Conservation (phyloP, 2,329 filamentous ascomycete species). For the Colletotrichum sp. region DNA sequence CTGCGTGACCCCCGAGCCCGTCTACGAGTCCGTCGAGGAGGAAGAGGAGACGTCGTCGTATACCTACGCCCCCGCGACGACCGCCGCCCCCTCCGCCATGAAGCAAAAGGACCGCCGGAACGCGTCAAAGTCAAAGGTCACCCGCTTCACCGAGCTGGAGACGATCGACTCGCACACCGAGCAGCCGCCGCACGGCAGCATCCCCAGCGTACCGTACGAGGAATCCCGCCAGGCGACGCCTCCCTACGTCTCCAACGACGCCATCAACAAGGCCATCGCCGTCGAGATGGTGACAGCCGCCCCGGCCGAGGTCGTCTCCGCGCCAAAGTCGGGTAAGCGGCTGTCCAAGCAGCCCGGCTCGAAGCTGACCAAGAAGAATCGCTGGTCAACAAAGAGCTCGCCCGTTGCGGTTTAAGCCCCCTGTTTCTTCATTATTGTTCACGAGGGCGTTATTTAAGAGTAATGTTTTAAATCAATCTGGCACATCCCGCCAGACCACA, state of each 20-base stretch:
- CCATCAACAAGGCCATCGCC: slow-evolving; percentile 23
- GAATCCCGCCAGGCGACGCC: slow-evolving; percentile 7
- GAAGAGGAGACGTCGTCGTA: neutral
- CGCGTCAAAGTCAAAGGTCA: slow-evolving; percentile 25
- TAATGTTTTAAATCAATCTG: neutral
- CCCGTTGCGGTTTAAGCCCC: slow-evolving; percentile 29
- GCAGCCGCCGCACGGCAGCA: neutral
- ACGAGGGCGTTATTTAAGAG: neutral
- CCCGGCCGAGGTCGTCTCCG: neutral
- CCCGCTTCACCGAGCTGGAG: slow-evolving; percentile 34
- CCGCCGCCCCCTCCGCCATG: neutral
- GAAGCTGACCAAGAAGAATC: slow-evolving; percentile 34
- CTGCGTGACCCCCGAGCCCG: slow-evolving; percentile 15
- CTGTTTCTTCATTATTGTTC: neutral
- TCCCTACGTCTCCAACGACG: slow-evolving; percentile 18
- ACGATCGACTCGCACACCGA: slow-evolving; percentile 32
- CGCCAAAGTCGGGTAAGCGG: slow-evolving; percentile 25
- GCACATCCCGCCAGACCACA: neutral
- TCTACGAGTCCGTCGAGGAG: slow-evolving; percentile 12
- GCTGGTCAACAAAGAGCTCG: slow-evolving; percentile 31
- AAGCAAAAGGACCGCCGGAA: slow-evolving; percentile 24
- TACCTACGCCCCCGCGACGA: neutral
- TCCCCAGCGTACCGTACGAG: neutral
- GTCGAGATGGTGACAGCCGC: slow-evolving; percentile 3
- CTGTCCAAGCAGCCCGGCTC: slow-evolving; percentile 33